Evolutionary conservation across 2,329 filamentous ascomycete species (phyloP), one percentile per base, ranked within the genome.

Genomic region (Capronia americana): DNA sequence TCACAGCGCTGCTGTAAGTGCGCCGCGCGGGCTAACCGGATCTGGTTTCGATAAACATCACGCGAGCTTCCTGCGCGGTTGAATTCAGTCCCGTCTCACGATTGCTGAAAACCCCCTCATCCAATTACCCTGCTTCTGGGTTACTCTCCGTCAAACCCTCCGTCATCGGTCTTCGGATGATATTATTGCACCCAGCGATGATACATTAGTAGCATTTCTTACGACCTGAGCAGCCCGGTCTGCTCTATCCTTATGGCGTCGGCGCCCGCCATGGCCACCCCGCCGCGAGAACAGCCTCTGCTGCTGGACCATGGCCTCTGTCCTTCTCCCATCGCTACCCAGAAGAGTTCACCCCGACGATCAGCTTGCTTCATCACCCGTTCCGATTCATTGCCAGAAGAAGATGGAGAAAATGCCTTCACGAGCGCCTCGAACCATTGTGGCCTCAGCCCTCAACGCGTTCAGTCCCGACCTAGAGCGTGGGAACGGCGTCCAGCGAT

Each of bases 401-500:
- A 24, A 38, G 32, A 59, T 12, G 26, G 8, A 32, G 46, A 58
- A 38, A 26, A 38, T 32, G 44, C 38, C 53, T 8, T 14, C 20
- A n/a, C 57, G 4, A 38, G 41, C n/a, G n/a, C 54, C 38, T 64
- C 63, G 56, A 34, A 24, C 11, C 57, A 28, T 23, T 70, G 63
- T 59, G 66, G 66, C 3, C 82, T 82, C 63, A 81, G 80, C n/a
- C 80, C 80, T 10, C 73, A 76, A 56, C 72, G 73, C 34, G 64
- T 73, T n/a, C 75, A 72, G 54, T 72, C 73, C 34, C 66, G 74
- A 41, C 79, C 79, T 32, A 79, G 78, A 63, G 70, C 79, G 64
- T 82, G 80, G 80, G 80, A 82, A 63, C 79, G 80, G 64, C 78
- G 78, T 63, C 80, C 80, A 20, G 77, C 79, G 3, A 80, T 78